Base-by-base conservation (phyloP, 2,329 filamentous ascomycete genomes). In the Botrytis fabae region DNA sequence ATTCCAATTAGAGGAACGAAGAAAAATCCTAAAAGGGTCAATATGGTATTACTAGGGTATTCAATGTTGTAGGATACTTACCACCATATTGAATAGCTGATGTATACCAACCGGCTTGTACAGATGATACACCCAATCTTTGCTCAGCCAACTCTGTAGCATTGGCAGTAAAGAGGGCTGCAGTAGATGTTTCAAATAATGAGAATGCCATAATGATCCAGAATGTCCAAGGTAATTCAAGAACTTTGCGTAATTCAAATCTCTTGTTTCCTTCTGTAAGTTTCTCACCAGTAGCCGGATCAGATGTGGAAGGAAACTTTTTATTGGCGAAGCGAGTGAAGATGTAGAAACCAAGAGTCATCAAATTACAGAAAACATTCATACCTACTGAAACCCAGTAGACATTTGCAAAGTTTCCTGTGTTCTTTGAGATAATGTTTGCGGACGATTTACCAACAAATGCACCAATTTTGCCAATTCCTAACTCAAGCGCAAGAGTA, bases 371-470 rank as follows among this genome's bases (percentile, higher is more conserved):
- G 75, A 91, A 90, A 3, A 91, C 73, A 73, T 90, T 90, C 86
- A 90, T 90, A 76, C 89, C 87, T 0, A 91, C 88, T 0, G 86
- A 84, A 16, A 85, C 85, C 89, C 89, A 90, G 86, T 71, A 90
- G 0, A 87, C 87, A 87, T 88, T 90, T 70, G 85, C 85, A 63
- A 91, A 91, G 76, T 90, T 84, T 0, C 88, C 87, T 0, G 86
- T 87, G 20, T 85, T 86, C 75, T 86, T 64, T 4, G 59, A 35
- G 25, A 71, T 71, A 14, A 71, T 82, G 63, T 90, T 90, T 4
- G 88, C 87, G 0, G 88, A 88, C 0, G 87, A 84, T 75, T 89
- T 88, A 18, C 89, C 89, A 1, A 89, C 86, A 72, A 91, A 90
- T 0, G 85, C 85, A 2, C 89, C 88, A 14, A 91, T 86, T 75